A percentile compares a stretch with the other conserved stretches of the same genome.
phyloP scores from a whole-genome alignment of 306 rosid species.

The Acacia crassicarpa region DNA sequence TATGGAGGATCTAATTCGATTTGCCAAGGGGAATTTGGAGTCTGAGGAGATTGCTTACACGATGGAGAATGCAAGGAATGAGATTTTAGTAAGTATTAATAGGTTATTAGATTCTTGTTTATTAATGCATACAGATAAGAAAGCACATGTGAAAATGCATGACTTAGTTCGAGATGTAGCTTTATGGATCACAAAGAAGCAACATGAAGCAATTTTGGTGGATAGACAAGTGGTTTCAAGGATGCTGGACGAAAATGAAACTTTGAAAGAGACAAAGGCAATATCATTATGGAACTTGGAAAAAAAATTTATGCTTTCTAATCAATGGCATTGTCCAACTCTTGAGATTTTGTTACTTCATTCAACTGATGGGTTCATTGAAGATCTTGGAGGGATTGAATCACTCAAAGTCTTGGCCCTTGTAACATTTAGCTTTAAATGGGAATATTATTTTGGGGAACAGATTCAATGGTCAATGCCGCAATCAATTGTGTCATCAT shows the following conservation, averaged over 20 bases:
- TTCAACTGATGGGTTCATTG: neutral
- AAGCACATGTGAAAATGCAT: neutral
- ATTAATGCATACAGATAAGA: accelerated
- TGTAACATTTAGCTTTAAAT: neutral
- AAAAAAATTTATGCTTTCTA: neutral
- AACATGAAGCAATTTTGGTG: neutral
- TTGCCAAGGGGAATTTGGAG: neutral
- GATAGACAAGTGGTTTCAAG: neutral
- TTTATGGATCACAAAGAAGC: neutral
- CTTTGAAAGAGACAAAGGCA: neutral
- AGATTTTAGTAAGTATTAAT: neutral
- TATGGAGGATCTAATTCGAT: neutral
- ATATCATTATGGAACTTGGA: neutral
- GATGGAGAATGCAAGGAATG: neutral
- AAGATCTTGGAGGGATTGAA: neutral
- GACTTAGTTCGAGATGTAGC: neutral
- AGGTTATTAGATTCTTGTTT: neutral
- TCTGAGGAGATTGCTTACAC: too few species aligned
- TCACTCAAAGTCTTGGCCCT: neutral
- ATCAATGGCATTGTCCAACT: neutral
- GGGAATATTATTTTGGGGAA: neutral
- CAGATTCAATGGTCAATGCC: too few species aligned
- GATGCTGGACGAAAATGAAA: neutral
- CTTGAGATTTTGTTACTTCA: neutral
- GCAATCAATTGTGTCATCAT: too few species aligned